Evolutionary conservation across 2,329 filamentous ascomycete species (phyloP).

Genomic region (Sporothrix brunneoviolacea): DNA sequence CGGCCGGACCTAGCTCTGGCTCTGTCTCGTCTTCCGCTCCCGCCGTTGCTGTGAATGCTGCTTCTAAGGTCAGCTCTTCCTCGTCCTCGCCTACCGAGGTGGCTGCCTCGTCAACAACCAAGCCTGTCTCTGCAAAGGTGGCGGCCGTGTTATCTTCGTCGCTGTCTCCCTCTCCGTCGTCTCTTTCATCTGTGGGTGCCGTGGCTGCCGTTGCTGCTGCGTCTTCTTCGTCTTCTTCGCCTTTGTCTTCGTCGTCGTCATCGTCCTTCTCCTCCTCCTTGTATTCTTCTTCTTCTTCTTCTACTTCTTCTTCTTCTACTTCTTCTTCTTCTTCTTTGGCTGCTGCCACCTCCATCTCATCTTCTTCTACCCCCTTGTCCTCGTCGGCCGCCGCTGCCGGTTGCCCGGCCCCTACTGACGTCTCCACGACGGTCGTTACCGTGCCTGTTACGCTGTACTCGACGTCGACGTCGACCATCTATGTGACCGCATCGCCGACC

Average conservation of each 20-base stretch:
- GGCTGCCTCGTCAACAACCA: neutral
- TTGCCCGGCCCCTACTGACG: neutral
- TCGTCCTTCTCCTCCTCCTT: neutral
- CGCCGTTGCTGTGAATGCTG: too few species aligned
- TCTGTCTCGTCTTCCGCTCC: neutral
- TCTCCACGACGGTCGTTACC: constrained; percentile 1
- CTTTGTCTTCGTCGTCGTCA: neutral
- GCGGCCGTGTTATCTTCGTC: too few species aligned
- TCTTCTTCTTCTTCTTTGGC: neutral
- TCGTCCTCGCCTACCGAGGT: neutral
- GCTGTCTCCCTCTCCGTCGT: neutral
- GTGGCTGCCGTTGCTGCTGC: neutral
- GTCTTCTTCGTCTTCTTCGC: neutral
- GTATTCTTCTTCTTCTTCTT: neutral
- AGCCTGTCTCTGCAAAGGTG: neutral
- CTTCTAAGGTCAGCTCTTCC: too few species aligned
- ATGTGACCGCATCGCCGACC: neutral
- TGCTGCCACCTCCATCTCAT: neutral
- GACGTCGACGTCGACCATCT: constrained; percentile 9
- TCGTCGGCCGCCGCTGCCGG: neutral
- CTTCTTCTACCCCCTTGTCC: neutral
- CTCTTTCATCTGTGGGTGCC: neutral
- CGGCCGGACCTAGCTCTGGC: too few species aligned
- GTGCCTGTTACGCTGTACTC: constrained; percentile 1
- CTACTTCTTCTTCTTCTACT: neutral